These are phyloP conservation scores for Pichia inconspicua DNA, from an alignment of 1,139 yeast species.

Conservation along the genomic window DNA sequence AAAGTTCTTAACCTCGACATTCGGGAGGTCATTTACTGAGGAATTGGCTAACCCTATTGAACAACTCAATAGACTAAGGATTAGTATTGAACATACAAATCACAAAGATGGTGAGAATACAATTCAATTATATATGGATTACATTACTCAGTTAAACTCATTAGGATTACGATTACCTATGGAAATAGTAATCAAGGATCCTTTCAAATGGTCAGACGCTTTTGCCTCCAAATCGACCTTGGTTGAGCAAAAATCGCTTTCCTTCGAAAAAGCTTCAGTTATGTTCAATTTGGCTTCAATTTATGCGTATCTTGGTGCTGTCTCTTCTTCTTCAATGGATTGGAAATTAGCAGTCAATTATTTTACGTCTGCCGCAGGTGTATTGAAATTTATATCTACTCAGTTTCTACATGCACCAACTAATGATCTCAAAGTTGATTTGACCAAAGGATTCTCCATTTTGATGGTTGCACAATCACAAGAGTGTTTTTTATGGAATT, in stretches of 20 bases:
- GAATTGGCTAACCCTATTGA: constrained; percentile 53
- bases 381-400: constrained; percentile 63
- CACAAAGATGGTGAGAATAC: constrained; percentile 35
- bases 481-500: constrained; percentile 66
- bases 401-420: constrained; percentile 90
- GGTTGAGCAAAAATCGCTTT: constrained; percentile 57
- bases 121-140: constrained; percentile 52
- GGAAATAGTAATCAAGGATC: constrained; percentile 27
- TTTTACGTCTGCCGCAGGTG: constrained; percentile 75
- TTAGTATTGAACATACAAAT: constrained; percentile 49
- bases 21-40: constrained; percentile 43
- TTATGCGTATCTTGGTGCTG: constrained; percentile 40
- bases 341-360: constrained; percentile 52
- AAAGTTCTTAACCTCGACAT: constrained; percentile 50
- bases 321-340: constrained; percentile 34
- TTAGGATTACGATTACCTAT: constrained; percentile 71
- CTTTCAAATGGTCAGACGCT: constrained; percentile 80
- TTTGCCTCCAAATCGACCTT: constrained; percentile 40
- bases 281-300: constrained; percentile 67
- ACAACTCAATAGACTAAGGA: constrained; percentile 52
- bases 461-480: constrained; percentile 84
- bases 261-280: constrained; percentile 84
- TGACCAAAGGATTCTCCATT: constrained; percentile 55
- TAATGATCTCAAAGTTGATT: constrained; percentile 62
- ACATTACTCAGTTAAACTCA: constrained; percentile 77